Conservation (phyloP, 2,329 filamentous ascomycete species). For the Pezicula rhizophila region DNA sequence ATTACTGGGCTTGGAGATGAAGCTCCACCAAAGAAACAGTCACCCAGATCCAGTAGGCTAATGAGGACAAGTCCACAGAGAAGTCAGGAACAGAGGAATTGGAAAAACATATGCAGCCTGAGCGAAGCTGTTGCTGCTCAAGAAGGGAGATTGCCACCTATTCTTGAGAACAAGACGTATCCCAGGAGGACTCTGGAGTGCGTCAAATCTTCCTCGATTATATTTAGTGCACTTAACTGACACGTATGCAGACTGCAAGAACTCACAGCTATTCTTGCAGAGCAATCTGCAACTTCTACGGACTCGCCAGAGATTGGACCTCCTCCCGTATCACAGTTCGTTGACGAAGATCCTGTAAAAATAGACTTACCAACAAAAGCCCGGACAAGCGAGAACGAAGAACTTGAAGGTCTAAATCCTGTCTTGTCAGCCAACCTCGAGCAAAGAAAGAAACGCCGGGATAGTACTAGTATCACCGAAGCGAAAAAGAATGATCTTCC, state of each 20-base stretch:
- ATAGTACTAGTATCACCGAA: conserved; percentile 17
- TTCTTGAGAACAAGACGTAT: conserved; percentile 63
- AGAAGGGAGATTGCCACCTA: conserved; percentile 51
- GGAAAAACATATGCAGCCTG: conserved; percentile 34
- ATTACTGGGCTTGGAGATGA: conserved; percentile 60
- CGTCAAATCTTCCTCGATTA: conserved; percentile 20
- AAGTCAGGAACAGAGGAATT: conserved; percentile 49
- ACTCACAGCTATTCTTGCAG: conserved; percentile 16
- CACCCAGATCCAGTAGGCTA: conserved; percentile 31
- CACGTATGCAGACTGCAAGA: conserved; percentile 22
- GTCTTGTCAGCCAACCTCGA: conserved; percentile 26
- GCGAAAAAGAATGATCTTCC: conserved; percentile 8
- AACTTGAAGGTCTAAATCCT: conserved; percentile 15
- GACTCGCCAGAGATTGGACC: conserved; percentile 66
- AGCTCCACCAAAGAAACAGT: conserved; percentile 46
- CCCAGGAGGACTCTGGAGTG: conserved; percentile 65
- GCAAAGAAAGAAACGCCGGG: conserved; percentile 27
- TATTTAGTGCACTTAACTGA: conserved; percentile 25
- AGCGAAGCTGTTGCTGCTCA: conserved; percentile 29
- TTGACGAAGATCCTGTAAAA: conserved; percentile 51
- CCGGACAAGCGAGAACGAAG: conserved; percentile 11
- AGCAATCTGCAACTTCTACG: conserved; percentile 30
- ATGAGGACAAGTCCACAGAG: conserved; percentile 31
- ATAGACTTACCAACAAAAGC: conserved; percentile 39
- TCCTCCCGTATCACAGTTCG: conserved; percentile 51